phyloP scores from a whole-genome alignment of 495 filamentous ascomycete genomes.

The Penicillium paradoxum region DNA sequence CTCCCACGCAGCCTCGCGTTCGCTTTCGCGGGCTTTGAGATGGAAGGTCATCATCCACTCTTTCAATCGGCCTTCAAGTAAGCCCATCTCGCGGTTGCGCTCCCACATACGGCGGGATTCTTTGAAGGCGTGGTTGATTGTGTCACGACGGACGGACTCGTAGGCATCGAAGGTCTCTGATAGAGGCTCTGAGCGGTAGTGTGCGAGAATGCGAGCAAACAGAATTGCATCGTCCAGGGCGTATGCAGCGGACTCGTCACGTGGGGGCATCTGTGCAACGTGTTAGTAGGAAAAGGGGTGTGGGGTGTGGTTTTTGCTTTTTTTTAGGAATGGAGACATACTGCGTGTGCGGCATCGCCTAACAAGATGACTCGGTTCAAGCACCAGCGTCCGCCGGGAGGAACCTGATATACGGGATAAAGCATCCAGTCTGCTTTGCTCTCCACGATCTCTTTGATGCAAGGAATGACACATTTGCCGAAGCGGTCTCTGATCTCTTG shows the following conservation, averaged over 20 bases:
- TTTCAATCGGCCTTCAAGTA: conserved; percentile 35
- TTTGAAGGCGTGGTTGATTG: conserved; percentile 49
- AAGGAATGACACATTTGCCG: conserved; percentile 36
- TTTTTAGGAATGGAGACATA: conserved; percentile 23
- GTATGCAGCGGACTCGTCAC: conserved; percentile 56
- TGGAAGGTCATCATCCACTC: conserved; percentile 35
- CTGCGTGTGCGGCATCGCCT: conserved; percentile 58
- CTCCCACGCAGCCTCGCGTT: conserved; percentile 35
- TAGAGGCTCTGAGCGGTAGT: conserved; percentile 33
- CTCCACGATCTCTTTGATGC: conserved; percentile 46
- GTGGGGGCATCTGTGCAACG: conserved; percentile 51
- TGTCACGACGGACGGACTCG: conserved; percentile 43
- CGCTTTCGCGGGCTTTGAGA: conserved; percentile 22
- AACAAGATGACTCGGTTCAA: conserved; percentile 47
- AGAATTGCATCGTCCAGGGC: conserved; percentile 59
- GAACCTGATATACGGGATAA: conserved; percentile 56
- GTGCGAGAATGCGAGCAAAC: conserved; percentile 45
- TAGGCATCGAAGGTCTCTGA: conserved; percentile 47
- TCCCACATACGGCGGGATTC: conserved; percentile 45
- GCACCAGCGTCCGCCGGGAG: conserved; percentile 46
- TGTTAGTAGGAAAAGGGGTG: conserved; percentile 3
- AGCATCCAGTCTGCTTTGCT: conserved; percentile 50
- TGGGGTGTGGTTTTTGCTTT: no score
- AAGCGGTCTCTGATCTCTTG: conserved; percentile 45
- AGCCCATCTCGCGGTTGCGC: conserved; percentile 37